Percentiles rank a stretch among this genome's conserved stretches.
These are phyloP conservation scores for Fusarium kyushuense DNA, from an alignment of 2,329 filamentous ascomycete genomes.

Conservation along the genomic window DNA sequence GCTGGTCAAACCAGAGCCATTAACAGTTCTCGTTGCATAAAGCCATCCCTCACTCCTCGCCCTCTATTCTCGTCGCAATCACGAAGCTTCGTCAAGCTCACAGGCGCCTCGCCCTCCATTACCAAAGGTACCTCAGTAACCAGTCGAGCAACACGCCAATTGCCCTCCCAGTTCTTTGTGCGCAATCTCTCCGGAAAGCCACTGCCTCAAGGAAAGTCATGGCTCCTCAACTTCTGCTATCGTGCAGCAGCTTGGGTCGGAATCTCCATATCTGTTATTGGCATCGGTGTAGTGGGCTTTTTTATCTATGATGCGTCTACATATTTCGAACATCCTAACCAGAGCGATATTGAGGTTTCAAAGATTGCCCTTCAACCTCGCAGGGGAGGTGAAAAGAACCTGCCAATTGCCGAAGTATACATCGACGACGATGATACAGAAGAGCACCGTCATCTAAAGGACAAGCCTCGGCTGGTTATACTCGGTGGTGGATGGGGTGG, in stretches of 20 bases:
- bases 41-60: slow-evolving; percentile 27
- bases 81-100: slow-evolving; percentile 42
- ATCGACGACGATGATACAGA: slow-evolving; percentile 89
- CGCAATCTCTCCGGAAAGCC: slow-evolving; percentile 65
- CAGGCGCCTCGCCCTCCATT: slow-evolving; percentile 25
- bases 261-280: slow-evolving; percentile 78
- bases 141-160: slow-evolving; percentile 18
- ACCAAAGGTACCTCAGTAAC: slow-evolving; percentile 21
- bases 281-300: slow-evolving; percentile 80
- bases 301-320: slow-evolving; percentile 95
- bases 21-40: slow-evolving; percentile 29
- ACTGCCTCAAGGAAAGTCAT: slow-evolving; percentile 62
- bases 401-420: slow-evolving; percentile 88
- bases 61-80: slow-evolving; percentile 29
- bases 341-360: slow-evolving; percentile 84
- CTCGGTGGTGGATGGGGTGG: slow-evolving; percentile 96
- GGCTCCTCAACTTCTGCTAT: slow-evolving; percentile 70
- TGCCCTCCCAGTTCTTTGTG: slow-evolving; percentile 45
- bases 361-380: slow-evolving; percentile 83
- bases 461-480: slow-evolving; percentile 93
- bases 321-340: slow-evolving; percentile 78
- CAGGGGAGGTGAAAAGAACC: slow-evolving; percentile 90
- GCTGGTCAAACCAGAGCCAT: slow-evolving; percentile 28
- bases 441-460: slow-evolving; percentile 76
- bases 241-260: slow-evolving; percentile 73